These are phyloP conservation scores for Aspergillus indologenus DNA, from an alignment of 495 filamentous ascomycete species.

Conservation along the genomic window DNA sequence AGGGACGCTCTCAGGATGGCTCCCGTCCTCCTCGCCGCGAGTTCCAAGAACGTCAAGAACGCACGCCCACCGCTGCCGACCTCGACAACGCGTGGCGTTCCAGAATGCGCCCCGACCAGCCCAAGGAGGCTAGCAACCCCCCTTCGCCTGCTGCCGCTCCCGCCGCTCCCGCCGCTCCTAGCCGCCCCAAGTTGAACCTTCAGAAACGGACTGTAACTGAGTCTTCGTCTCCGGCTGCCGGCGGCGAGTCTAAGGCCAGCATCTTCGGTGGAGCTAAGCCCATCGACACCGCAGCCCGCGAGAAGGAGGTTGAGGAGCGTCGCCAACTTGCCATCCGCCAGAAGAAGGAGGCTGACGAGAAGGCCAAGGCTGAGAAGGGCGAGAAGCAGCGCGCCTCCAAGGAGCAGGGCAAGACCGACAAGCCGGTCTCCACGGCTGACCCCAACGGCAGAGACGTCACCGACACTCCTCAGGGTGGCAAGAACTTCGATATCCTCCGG, in stretches of 20 bases:
- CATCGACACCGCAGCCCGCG: conserved; percentile 82
- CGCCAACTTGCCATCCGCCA: conserved; percentile 66
- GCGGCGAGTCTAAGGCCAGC: conserved; percentile 72
- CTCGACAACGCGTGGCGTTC: conserved; percentile 83
- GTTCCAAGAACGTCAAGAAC: conserved; percentile 76
- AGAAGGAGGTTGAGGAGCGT: conserved; percentile 88
- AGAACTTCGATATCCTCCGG: conserved; percentile 55
- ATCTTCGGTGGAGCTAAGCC: conserved; percentile 89
- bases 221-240: conserved; percentile 46
- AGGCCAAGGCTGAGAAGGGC: conserved; percentile 57
- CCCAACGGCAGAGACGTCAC: conserved; percentile 46
- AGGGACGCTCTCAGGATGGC: conserved; percentile 73
- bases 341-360: conserved; percentile 87
- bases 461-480: conserved; percentile 41
- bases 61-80: conserved; percentile 77
- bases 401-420: conserved; percentile 53
- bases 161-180: conserved; percentile 44
- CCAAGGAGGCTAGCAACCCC: conserved; percentile 65
- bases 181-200: conserved; percentile 76
- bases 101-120: conserved; percentile 73
- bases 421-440: conserved; percentile 43
- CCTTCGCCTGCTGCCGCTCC: conserved; percentile 46
- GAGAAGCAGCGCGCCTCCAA: conserved; percentile 52
- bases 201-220: conserved; percentile 87
- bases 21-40: conserved; percentile 80